Evolutionary conservation across 257 asterid genomes (phyloP).

Genomic region (Oldenlandia corymbosa): DNA sequence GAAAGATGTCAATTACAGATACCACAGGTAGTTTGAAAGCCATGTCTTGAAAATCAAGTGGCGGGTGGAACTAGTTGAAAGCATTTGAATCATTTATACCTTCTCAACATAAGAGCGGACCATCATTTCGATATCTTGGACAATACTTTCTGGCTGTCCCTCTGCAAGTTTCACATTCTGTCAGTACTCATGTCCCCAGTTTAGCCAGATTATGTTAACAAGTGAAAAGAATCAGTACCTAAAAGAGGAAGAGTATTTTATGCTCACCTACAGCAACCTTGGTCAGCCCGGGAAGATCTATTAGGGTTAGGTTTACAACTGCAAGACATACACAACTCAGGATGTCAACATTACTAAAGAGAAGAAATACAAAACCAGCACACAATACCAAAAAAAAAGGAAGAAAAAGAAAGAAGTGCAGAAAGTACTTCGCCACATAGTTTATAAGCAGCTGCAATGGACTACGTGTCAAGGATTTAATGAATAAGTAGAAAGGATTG

Average conservation of each 20-base stretch:
- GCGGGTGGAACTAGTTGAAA: not conserved
- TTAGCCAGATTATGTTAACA: not conserved
- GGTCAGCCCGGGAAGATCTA: slow-evolving; percentile 97
- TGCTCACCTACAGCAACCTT: slow-evolving; percentile 96
- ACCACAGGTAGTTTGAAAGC: slow-evolving; percentile 6
- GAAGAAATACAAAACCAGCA: not conserved
- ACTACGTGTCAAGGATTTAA: not conserved
- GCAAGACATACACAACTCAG: slow-evolving; percentile 25
- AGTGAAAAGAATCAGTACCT: slow-evolving; percentile 8
- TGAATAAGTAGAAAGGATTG: slow-evolving; percentile 13
- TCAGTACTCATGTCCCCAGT: slow-evolving; percentile 16
- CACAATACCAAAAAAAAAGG: too few species aligned
- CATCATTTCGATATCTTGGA: slow-evolving; percentile 93
- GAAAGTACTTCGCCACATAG: too few species aligned
- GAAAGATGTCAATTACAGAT: slow-evolving; percentile 3
- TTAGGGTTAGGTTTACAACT: slow-evolving; percentile 89
- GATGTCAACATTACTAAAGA: not conserved
- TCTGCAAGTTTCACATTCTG: slow-evolving; percentile 44
- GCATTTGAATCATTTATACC: slow-evolving; percentile 44
- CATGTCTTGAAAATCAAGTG: not conserved
- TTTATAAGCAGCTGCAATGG: not conserved
- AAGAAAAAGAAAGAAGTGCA: not conserved
- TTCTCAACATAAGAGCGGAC: slow-evolving; percentile 95
- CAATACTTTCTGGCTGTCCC: slow-evolving; percentile 88
- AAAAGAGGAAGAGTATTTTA: slow-evolving; percentile 17